Evolutionary conservation across 208 protist genomes (phyloP).

Genomic region (Wallacemonas sp.): DNA sequence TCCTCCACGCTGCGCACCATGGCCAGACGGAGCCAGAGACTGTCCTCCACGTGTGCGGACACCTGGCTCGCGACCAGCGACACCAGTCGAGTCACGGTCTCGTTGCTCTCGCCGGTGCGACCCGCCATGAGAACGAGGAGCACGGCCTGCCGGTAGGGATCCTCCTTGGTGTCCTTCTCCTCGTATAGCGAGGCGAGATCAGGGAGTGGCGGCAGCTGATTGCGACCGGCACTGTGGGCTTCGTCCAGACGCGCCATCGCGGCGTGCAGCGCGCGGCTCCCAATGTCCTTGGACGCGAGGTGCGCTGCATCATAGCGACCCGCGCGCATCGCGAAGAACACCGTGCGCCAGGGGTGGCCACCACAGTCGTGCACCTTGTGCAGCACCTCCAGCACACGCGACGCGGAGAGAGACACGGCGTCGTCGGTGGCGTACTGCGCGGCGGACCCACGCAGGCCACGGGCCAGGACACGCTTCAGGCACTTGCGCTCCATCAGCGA

Average conservation of each 20-base stretch:
- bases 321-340: conserved; percentile 72
- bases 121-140: conserved; percentile 77
- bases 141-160: conserved; percentile 71
- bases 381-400: conserved; percentile 58
- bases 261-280: conserved; percentile 34
- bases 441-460: conserved; percentile 26
- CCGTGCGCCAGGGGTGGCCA: conserved; percentile 56
- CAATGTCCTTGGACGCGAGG: conserved; percentile 38
- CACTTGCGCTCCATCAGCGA: conserved; percentile 70
- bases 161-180: conserved; percentile 47
- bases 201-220: conserved; percentile 28
- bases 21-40: conserved; percentile 56
- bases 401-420: conserved; percentile 47
- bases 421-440: conserved; percentile 40
- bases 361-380: conserved; percentile 27
- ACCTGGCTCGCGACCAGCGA: conserved; percentile 42
- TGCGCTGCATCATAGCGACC: conserved; percentile 79
- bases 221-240: conserved; percentile 34
- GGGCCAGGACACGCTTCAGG: conserved; percentile 43
- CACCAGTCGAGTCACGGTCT: conserved; percentile 24
- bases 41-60: conserved; percentile 65
- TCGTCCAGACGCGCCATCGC: conserved; percentile 36
- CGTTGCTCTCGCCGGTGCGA: conserved; percentile 48
- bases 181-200: conserved; percentile 65
- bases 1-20: conserved; percentile 44